Conservation (phyloP, 306 rosid species). For the Hippophae gyantsensis region DNA sequence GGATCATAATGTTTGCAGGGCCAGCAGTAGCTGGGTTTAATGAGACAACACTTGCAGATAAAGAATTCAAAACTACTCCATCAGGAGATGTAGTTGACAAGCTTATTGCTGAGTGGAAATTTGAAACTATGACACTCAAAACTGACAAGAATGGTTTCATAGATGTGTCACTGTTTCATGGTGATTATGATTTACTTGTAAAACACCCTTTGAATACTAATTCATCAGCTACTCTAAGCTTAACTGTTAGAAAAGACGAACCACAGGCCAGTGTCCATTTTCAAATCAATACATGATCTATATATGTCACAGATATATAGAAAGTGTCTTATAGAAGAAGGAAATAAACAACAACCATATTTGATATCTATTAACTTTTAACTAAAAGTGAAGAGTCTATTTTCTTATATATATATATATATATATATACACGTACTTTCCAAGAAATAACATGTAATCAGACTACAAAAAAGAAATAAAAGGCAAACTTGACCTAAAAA, state of each 20-base stretch:
- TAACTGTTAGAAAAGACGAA: conserved; percentile 35
- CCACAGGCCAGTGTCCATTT: conserved; percentile 27
- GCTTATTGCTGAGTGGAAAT: conserved; percentile 57
- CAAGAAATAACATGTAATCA: no score
- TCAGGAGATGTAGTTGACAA: conserved; percentile 70
- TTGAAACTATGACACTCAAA: conserved; percentile 19
- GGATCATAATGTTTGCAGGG: conserved; percentile 70
- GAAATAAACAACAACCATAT: no score
- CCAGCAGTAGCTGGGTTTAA: conserved; percentile 56
- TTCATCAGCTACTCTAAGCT: conserved; percentile 26
- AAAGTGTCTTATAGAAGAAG: background rate
- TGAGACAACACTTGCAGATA: conserved; percentile 33
- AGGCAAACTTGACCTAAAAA: no score
- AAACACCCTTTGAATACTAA: conserved; percentile 28
- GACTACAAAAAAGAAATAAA: no score
- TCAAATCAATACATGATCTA: conserved; percentile 25
- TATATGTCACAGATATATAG: background rate
- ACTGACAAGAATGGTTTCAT: conserved; percentile 44
- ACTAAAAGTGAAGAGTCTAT: no score
- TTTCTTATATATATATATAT: no score
- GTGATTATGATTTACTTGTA: conserved; percentile 58
- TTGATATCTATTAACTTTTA: no score
- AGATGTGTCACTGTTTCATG: conserved; percentile 51
- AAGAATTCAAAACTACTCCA: conserved; percentile 46
- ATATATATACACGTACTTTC: no score